phyloP scores from a whole-genome alignment of 441 rosid genomes.

The Hypseocharis bilobata region DNA sequence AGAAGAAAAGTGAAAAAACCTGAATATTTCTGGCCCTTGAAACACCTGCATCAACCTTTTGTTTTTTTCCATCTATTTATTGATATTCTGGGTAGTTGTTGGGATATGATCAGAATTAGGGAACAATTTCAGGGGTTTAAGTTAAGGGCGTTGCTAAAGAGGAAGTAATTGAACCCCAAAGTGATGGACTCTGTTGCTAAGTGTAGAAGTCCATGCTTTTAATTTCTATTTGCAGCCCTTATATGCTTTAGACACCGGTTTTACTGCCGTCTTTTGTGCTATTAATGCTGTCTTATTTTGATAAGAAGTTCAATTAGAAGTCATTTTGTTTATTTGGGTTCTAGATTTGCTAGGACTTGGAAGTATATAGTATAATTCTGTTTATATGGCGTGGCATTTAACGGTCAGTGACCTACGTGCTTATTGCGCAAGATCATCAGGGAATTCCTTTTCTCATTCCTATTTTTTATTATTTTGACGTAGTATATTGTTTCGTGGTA shows the following conservation, averaged over 20 bases:
- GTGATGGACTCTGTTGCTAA: neutral
- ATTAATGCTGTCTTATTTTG: too few species aligned
- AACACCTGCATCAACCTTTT: neutral
- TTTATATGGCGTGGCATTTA: too few species aligned
- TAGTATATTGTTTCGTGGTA: neutral
- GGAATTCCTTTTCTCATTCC: too few species aligned
- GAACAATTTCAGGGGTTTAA: neutral
- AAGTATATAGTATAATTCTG: too few species aligned
- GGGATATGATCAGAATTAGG: neutral
- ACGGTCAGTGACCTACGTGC: too few species aligned
- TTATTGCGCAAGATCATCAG: neutral
- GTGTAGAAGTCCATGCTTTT: neutral
- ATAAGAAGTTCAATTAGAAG: too few species aligned
- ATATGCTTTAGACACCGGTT: too few species aligned
- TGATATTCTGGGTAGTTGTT: neutral
- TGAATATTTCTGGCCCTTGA: neutral
- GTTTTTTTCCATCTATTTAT: neutral
- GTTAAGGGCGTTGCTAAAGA: neutral
- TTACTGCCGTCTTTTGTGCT: too few species aligned
- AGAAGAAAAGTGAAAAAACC: neutral
- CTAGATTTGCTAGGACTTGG: too few species aligned
- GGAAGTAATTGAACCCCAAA: neutral
- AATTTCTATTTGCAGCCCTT: neutral
- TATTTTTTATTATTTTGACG: too few species aligned
- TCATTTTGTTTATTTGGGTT: too few species aligned